A percentile compares a stretch with the other conserved stretches of the same genome.
phyloP scores from a whole-genome alignment of 1,139 yeast genomes.

The Debaryomyces robertsiae region DNA sequence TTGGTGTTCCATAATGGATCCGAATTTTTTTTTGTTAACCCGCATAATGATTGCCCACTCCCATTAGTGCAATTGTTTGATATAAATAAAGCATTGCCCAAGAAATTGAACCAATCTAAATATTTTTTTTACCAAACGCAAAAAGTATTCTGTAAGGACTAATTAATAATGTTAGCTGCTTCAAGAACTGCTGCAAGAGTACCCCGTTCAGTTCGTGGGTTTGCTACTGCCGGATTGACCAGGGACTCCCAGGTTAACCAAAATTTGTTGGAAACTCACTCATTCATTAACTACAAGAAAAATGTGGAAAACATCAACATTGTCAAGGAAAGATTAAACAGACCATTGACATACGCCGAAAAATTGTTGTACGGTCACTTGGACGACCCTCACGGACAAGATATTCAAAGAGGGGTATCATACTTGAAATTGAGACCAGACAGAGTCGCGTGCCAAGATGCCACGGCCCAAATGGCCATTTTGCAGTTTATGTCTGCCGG shows the following conservation, averaged over 20 bases:
- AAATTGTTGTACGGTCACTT: constrained; percentile 94
- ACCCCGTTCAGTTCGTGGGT: constrained; percentile 57
- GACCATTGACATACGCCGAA: constrained; percentile 98
- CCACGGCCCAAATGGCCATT: constrained; percentile 99
- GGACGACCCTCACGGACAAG: constrained; percentile 94
- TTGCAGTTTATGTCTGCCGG: constrained; percentile 98
- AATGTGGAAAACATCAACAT: constrained; percentile 82
- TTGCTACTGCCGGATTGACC: constrained; percentile 76
- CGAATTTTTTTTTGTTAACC: constrained; percentile 11
- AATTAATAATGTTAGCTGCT: constrained; percentile 40
- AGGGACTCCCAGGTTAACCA: constrained; percentile 92
- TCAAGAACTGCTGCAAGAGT: constrained; percentile 34
- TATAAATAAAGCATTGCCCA: constrained; percentile 7
- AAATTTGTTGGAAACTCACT: constrained; percentile 86
- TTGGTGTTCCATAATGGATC: constrained; percentile 11
- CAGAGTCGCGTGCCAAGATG: constrained; percentile 99
- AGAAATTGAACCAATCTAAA: constrained; percentile 1
- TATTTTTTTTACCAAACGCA: constrained; percentile 1
- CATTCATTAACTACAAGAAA: constrained; percentile 77
- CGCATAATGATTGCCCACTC: constrained; percentile 10
- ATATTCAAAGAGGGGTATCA: constrained; percentile 93
- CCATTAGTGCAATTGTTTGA: constrained; percentile 4
- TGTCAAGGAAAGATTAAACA: constrained; percentile 82
- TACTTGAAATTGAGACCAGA: constrained; percentile 98
- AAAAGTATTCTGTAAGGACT: constrained; percentile 6